A percentile compares a stretch with the other conserved stretches of the same genome.
These are phyloP conservation scores for Saccharum officinarum DNA, from an alignment of 176 grass and related monocot species.

Conservation along the genomic window DNA sequence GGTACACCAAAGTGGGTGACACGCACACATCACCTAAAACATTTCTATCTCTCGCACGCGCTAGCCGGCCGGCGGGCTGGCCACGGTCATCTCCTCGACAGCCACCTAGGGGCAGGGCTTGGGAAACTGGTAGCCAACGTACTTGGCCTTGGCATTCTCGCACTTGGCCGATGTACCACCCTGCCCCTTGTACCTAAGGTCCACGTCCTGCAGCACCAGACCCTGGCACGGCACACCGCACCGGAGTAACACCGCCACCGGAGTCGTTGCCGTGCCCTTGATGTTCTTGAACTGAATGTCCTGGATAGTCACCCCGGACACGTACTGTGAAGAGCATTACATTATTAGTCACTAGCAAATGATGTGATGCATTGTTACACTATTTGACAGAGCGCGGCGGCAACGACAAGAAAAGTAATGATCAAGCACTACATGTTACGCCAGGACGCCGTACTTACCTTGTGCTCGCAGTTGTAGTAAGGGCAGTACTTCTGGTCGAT, in stretches of 20 bases:
- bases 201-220: not conserved
- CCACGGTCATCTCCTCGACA: too few relatives aligned
- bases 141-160: not conserved
- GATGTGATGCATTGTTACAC: conserved; percentile 19
- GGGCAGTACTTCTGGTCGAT: conserved; percentile 2
- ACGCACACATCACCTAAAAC: not conserved
- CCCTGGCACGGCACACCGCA: not conserved
- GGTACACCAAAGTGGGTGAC: not conserved
- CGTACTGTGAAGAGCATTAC: not conserved
- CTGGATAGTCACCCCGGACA: not conserved
- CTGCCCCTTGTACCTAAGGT: not conserved
- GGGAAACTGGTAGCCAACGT: not conserved
- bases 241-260: not conserved
- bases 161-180: not conserved
- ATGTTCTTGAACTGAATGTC: not conserved
- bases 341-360: not conserved
- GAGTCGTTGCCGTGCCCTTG: not conserved
- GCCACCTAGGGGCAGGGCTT: not conserved
- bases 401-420: too few relatives aligned
- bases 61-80: not conserved
- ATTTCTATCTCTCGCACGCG: not conserved
- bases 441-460: not conserved
- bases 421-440: too few relatives aligned
- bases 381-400: too few relatives aligned
- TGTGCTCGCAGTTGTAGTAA: not conserved